A percentile compares a stretch with the other conserved stretches of the same genome.
Evolutionary conservation across 2,329 filamentous ascomycete species (phyloP).

Genomic region (Trichoderma sp.): DNA sequence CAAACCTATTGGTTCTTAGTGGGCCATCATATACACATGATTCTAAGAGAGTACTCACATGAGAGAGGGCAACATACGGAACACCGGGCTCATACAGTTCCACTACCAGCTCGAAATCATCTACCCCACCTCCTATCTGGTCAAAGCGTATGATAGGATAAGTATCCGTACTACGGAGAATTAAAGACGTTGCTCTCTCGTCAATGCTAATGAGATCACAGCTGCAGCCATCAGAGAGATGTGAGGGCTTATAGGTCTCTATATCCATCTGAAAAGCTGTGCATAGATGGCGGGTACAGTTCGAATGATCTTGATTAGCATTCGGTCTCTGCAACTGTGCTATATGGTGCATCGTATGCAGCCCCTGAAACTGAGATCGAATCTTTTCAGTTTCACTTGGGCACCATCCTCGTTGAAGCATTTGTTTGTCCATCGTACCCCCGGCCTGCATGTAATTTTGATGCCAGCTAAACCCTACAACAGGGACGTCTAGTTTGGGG

Average conservation of each 20-base stretch:
- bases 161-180: constrained; percentile 22
- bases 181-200: constrained; percentile 18
- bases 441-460: constrained; percentile 21
- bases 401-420: constrained; percentile 33
- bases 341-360: constrained; percentile 27
- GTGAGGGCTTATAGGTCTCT: constrained; percentile 27
- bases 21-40: not conserved
- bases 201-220: constrained; percentile 27
- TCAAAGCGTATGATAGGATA: constrained; percentile 24
- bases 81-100: constrained; percentile 26
- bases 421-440: constrained; percentile 25
- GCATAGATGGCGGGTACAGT: constrained; percentile 29
- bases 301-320: constrained; percentile 24
- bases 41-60: constrained; percentile 26
- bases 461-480: constrained; percentile 23
- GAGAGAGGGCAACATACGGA: constrained; percentile 36
- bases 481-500: constrained; percentile 19
- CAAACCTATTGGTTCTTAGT: constrained; percentile 28
- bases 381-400: constrained; percentile 32
- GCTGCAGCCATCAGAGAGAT: constrained; percentile 23
- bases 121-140: not conserved
- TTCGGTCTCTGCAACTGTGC: constrained; percentile 23
- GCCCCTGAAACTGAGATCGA: constrained; percentile 23
- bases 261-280: constrained; percentile 32
- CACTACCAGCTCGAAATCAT: constrained; percentile 23